A percentile compares a stretch with the other conserved stretches of the same genome.
phyloP scores from a whole-genome alignment of 345 rosid species.

The Moringa oleifera region DNA sequence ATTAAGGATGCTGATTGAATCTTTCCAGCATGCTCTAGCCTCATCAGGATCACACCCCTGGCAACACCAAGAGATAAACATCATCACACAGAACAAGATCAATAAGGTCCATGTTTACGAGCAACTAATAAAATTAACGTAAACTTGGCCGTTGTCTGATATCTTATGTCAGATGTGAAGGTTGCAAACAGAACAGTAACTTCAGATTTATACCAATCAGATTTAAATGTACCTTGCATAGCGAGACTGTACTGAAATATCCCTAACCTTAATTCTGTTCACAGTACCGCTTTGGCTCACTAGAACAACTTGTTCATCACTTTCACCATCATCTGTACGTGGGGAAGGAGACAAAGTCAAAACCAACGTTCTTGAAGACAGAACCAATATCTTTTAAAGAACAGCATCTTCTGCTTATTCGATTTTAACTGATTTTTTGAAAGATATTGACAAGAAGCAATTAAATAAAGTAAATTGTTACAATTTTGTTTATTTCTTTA shows the following conservation, averaged over 20 bases:
- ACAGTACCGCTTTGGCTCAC: conserved; percentile 94
- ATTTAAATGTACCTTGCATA: conserved; percentile 50
- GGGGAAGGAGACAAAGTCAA: conserved; percentile 7
- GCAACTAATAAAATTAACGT: too few species aligned
- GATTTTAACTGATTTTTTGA: too few species aligned
- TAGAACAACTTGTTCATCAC: conserved; percentile 88
- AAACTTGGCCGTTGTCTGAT: too few species aligned
- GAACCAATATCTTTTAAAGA: too few species aligned
- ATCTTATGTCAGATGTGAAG: neutral
- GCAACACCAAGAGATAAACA: conserved; percentile 4
- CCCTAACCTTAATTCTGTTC: conserved; percentile 86
- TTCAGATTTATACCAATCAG: too few species aligned
- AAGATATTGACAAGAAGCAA: too few species aligned
- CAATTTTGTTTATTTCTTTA: too few species aligned
- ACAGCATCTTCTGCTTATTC: too few species aligned
- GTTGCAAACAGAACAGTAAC: neutral
- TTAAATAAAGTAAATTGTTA: too few species aligned
- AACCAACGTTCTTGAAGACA: neutral
- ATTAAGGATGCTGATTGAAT: conserved; percentile 87
- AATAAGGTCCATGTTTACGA: neutral
- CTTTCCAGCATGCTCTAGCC: conserved; percentile 84
- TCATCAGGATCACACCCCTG: conserved; percentile 95
- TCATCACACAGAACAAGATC: neutral
- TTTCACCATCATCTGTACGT: conserved; percentile 73
- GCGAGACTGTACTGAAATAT: conserved; percentile 87